Percentiles rank a stretch among this genome's conserved stretches.
phyloP scores from a whole-genome alignment of 2,329 filamentous ascomycete genomes.

The Fusarium denticulatum region DNA sequence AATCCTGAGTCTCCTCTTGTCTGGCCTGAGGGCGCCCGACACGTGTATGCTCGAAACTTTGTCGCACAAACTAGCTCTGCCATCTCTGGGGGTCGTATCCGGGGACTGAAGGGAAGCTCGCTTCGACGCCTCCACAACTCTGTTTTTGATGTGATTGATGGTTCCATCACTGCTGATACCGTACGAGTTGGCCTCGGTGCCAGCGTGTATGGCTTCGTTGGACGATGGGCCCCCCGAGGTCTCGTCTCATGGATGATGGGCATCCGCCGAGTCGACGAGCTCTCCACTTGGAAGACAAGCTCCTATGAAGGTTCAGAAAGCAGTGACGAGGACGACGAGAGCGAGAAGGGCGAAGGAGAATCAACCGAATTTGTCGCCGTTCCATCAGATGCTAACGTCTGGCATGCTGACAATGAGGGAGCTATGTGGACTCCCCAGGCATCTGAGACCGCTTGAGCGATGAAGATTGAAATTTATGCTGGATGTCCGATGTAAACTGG shows the following conservation, averaged over 20 bases:
- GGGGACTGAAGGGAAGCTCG: slow-evolving; percentile 73
- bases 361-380: slow-evolving; percentile 63
- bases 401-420: slow-evolving; percentile 53
- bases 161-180: slow-evolving; percentile 67
- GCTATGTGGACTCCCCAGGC: slow-evolving; percentile 56
- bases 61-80: slow-evolving; percentile 64
- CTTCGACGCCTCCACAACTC: slow-evolving; percentile 84
- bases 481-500: slow-evolving; percentile 15
- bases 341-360: slow-evolving; percentile 41
- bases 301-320: slow-evolving; percentile 51
- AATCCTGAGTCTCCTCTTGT: slow-evolving; percentile 61
- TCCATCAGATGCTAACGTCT: slow-evolving; percentile 54
- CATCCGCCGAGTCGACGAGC: slow-evolving; percentile 69
- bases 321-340: slow-evolving; percentile 51
- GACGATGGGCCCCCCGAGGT: slow-evolving; percentile 78
- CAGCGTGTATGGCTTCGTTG: slow-evolving; percentile 85
- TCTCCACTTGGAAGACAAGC: slow-evolving; percentile 63
- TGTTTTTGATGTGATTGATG: slow-evolving; percentile 88
- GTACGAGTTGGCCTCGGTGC: slow-evolving; percentile 88
- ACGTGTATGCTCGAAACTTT: slow-evolving; percentile 72
- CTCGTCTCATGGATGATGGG: slow-evolving; percentile 96
- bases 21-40: slow-evolving; percentile 71
- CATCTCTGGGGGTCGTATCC: slow-evolving; percentile 66
- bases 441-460: slow-evolving; percentile 36
- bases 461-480: slow-evolving; percentile 18